Evolutionary conservation across 805 yeast species (phyloP).

Genomic region (Kodamaea hsintzibuensis): DNA sequence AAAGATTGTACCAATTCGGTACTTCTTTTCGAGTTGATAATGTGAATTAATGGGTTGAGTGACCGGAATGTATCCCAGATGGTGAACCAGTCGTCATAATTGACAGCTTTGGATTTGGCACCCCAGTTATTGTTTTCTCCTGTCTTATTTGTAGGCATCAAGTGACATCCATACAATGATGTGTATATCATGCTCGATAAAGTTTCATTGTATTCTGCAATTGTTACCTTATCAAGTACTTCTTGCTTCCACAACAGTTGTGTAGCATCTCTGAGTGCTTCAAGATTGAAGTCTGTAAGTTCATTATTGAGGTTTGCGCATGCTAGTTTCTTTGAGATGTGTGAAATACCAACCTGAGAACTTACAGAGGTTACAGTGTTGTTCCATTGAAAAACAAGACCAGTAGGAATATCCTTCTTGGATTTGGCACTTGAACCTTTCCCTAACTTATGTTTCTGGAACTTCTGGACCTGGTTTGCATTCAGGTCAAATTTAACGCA

Average conservation of each 20-base stretch:
- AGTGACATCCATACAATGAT: conserved; percentile 29
- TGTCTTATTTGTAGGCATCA: conserved; percentile 32
- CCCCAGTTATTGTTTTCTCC: conserved; percentile 33
- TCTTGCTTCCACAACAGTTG: conserved; percentile 21
- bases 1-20: conserved; percentile 30
- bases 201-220: conserved; percentile 14
- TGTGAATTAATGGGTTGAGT: conserved; percentile 30
- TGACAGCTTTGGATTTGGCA: conserved; percentile 3
- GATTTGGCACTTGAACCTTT: background rate
- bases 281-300: conserved; percentile 15
- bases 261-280: conserved; percentile 14
- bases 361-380: conserved; percentile 5
- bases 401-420: conserved; percentile 10
- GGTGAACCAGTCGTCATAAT: conserved; percentile 38
- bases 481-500: conserved; percentile 28
- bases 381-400: conserved; percentile 25
- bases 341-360: conserved; percentile 30
- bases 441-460: conserved; percentile 5
- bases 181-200: conserved; percentile 19
- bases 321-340: conserved; percentile 28
- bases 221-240: conserved; percentile 25
- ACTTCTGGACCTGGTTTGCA: conserved; percentile 16
- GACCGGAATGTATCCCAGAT: conserved; percentile 41
- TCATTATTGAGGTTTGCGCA: conserved; percentile 23
- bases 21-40: conserved; percentile 26